Conservation (phyloP, 176 grass and related monocot genomes). For the Aegilops longissima region DNA sequence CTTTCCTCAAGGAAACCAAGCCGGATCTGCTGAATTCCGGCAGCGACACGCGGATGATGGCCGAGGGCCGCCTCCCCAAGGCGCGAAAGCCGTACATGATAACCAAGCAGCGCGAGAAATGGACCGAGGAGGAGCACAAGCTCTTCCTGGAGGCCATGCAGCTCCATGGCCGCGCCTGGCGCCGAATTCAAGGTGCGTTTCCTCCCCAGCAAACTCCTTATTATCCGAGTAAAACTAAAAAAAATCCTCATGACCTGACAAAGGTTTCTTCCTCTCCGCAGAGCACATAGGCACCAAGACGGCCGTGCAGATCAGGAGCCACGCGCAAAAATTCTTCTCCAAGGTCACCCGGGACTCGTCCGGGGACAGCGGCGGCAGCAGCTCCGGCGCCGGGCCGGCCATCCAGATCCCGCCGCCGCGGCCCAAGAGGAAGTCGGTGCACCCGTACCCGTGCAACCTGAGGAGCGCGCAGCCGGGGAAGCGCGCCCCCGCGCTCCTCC, state of each 20-base stretch:
- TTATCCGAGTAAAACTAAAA: background rate
- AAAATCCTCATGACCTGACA: background rate
- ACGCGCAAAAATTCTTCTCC: slow-evolving; percentile 97
- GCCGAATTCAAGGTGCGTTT: slow-evolving; percentile 67
- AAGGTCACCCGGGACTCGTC: slow-evolving; percentile 77
- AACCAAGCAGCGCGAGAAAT: slow-evolving; percentile 90
- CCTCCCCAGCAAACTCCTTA: too few species aligned
- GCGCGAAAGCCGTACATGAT: slow-evolving; percentile 91
- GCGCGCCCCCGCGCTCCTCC: slow-evolving; percentile 26
- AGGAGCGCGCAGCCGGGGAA: slow-evolving; percentile 32
- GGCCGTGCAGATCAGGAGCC: slow-evolving; percentile 92
- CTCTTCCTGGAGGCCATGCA: slow-evolving; percentile 81
- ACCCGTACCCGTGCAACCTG: slow-evolving; percentile 81
- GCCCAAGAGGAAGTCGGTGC: slow-evolving; percentile 75
- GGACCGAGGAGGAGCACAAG: slow-evolving; percentile 88
- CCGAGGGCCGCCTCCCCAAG: slow-evolving; percentile 45
- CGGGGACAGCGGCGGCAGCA: slow-evolving; percentile 25
- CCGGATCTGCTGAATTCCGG: background rate
- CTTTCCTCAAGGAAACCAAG: slow-evolving; percentile 25
- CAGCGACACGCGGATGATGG: slow-evolving; percentile 24
- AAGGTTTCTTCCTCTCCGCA: slow-evolving; percentile 17
- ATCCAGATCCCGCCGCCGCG: slow-evolving; percentile 90
- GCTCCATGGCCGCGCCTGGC: slow-evolving; percentile 82
- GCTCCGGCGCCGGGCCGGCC: slow-evolving; percentile 7
- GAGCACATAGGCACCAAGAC: slow-evolving; percentile 92